Conservation (phyloP, 192 early-diverging fungal species). For the Fimicolochytrium jonesii region DNA sequence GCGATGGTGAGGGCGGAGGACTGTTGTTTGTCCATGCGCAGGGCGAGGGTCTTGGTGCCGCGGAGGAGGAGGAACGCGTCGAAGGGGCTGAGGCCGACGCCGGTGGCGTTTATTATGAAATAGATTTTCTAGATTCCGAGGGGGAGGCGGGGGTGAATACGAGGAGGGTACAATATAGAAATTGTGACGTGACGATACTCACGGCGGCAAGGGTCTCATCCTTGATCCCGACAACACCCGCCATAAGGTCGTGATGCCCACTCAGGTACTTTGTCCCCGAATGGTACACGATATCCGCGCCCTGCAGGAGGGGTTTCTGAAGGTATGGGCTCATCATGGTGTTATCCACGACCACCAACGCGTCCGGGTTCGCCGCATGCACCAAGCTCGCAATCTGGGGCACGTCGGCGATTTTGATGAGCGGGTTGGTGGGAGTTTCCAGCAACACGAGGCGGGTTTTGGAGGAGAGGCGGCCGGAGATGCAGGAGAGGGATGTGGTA, state of each 20-base stretch:
- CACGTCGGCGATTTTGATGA: conserved; percentile 93
- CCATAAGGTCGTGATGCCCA: conserved; percentile 98
- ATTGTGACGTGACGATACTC: too few species aligned
- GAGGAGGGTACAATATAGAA: too few species aligned
- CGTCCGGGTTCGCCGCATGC: conserved; percentile 67
- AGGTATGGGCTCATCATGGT: conserved; percentile 99
- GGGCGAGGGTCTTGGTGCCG: conserved; percentile 89
- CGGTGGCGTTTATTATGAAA: conserved; percentile 93
- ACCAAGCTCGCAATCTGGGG: conserved; percentile 69
- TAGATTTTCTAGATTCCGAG: conserved; percentile 63
- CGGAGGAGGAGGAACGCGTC: conserved; percentile 91
- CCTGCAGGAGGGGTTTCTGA: conserved; percentile 82
- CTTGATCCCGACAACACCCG: conserved; percentile 86
- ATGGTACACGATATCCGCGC: conserved; percentile 91
- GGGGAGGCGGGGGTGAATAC: not conserved
- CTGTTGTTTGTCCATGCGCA: conserved; percentile 97
- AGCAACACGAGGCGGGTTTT: conserved; percentile 84
- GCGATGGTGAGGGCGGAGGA: conserved; percentile 74
- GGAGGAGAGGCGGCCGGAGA: conserved; percentile 63
- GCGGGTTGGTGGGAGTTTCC: conserved; percentile 95
- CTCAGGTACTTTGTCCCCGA: conserved; percentile 97
- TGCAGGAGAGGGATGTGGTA: conserved; percentile 65
- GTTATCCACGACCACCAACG: conserved; percentile 93
- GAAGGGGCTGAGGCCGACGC: conserved; percentile 83
- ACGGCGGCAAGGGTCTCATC: conserved; percentile 70